These are phyloP conservation scores for Copromyces sp. DNA, from an alignment of 495 filamentous ascomycete genomes.

Conservation along the genomic window DNA sequence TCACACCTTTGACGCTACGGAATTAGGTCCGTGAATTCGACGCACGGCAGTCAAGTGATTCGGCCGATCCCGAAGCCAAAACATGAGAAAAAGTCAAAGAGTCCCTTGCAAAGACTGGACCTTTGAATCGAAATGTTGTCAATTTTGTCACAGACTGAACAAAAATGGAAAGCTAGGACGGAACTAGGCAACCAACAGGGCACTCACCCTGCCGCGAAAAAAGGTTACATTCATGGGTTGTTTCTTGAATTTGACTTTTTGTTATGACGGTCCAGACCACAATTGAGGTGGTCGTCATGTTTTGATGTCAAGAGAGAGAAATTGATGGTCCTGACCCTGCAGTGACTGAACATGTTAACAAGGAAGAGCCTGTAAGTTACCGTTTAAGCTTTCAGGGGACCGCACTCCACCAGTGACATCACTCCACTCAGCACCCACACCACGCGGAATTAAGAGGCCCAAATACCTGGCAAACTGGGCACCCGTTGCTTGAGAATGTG, in stretches of 20 bases:
- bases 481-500: background rate
- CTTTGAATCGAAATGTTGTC: background rate
- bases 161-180: background rate
- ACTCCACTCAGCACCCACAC: background rate
- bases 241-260: background rate
- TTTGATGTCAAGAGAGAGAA: background rate
- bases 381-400: background rate
- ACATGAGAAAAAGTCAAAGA: background rate
- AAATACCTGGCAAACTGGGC: background rate
- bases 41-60: background rate
- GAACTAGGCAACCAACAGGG: background rate
- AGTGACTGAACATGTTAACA: background rate
- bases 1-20: background rate
- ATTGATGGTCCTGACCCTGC: background rate
- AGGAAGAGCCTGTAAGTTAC: background rate
- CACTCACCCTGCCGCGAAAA: background rate
- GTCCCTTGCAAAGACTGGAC: background rate
- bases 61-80: background rate
- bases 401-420: background rate
- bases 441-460: background rate
- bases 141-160: background rate
- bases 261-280: background rate
- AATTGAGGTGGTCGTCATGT: background rate
- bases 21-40: background rate
- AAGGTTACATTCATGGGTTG: background rate